Conservation (phyloP, 2,329 filamentous ascomycete genomes). For the Colletotrichum zoysiae region DNA sequence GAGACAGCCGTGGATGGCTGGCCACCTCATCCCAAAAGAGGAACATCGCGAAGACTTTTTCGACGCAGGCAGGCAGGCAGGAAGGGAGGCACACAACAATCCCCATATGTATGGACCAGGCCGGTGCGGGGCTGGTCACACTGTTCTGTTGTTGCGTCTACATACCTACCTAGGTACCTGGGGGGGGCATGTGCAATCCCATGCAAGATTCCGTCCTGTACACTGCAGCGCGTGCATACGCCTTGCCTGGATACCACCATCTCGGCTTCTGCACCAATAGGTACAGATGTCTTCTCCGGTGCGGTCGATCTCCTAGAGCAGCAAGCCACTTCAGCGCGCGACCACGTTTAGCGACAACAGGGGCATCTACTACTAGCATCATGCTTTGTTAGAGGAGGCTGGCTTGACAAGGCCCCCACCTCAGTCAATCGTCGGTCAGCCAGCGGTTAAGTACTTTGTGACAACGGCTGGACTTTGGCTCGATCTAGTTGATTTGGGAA, state of each 20-base stretch:
- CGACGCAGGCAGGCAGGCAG: constrained; percentile 26
- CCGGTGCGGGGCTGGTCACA: constrained; percentile 26
- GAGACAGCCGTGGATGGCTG: constrained; percentile 10
- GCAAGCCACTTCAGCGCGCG: neutral
- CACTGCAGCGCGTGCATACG: constrained; percentile 28
- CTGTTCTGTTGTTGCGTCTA: constrained; percentile 23
- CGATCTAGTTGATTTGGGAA: neutral
- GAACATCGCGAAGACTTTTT: constrained; percentile 14
- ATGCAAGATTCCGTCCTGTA: constrained; percentile 42
- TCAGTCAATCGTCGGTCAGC: neutral
- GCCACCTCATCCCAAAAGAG: neutral
- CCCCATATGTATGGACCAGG: neutral
- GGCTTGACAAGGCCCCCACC: neutral
- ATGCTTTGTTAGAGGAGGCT: neutral
- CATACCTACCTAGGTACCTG: no score
- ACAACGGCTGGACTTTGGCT: neutral
- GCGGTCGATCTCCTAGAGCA: neutral
- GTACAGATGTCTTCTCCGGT: neutral
- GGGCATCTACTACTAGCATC: neutral
- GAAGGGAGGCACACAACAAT: neutral
- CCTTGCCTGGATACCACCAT: constrained; percentile 20
- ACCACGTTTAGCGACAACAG: neutral
- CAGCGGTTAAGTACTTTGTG: neutral
- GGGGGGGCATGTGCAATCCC: constrained; percentile 33
- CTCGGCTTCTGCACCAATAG: constrained; percentile 16